Percentiles rank a stretch among this genome's conserved stretches.
These are phyloP conservation scores for Sarocladiaceae sp. DNA, from an alignment of 2,329 filamentous ascomycete species.

Conservation along the genomic window DNA sequence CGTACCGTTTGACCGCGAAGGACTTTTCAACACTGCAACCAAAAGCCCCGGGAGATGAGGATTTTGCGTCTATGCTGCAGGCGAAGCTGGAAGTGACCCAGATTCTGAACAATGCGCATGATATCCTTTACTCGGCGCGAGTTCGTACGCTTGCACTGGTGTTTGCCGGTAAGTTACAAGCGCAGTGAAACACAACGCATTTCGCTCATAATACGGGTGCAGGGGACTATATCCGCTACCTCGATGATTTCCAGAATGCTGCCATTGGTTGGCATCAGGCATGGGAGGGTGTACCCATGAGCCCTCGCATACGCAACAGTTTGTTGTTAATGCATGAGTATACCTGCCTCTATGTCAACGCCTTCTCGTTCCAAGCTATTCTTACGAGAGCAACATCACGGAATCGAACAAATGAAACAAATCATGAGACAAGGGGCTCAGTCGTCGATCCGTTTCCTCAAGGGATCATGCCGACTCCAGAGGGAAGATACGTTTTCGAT, in stretches of 20 bases:
- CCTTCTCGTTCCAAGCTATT: conserved; percentile 11
- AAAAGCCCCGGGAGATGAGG: conserved; percentile 6
- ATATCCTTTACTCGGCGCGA: conserved; percentile 9
- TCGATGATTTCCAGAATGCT: conserved; percentile 10
- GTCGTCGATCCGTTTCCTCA: neutral
- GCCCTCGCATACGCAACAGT: conserved; percentile 1
- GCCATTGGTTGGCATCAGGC: conserved; percentile 2
- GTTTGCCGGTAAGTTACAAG: neutral
- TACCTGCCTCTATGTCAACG: conserved; percentile 9
- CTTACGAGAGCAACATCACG: conserved; percentile 7
- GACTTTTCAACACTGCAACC: conserved; percentile 10
- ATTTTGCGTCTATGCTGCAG: conserved; percentile 7
- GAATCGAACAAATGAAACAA: neutral
- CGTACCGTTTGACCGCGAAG: conserved; percentile 2
- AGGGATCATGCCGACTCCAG: conserved; percentile 9
- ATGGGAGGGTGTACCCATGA: neutral
- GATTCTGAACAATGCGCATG: conserved; percentile 10
- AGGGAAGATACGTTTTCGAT: conserved; percentile 10
- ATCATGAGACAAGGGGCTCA: neutral
- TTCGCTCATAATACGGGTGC: neutral
- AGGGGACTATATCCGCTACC: conserved; percentile 10
- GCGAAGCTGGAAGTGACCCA: conserved; percentile 10
- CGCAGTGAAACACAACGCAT: neutral
- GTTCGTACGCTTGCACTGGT: conserved; percentile 1
- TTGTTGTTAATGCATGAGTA: conserved; percentile 11